Conservation (phyloP, 75 land plant species). For the Chamaecyparis obtusa region DNA sequence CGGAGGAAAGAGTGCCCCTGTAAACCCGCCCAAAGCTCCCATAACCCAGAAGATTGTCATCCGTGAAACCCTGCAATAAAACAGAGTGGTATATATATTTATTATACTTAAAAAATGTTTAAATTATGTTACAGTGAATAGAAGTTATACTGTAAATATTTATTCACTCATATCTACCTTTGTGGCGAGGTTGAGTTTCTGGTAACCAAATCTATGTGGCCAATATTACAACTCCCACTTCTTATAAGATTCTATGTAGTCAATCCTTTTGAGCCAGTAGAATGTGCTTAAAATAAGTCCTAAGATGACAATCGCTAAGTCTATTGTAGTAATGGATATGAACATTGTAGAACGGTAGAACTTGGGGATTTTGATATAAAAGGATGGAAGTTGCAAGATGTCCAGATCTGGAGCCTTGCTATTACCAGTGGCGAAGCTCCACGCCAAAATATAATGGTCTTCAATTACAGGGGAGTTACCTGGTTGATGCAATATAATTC, state of each 20-base stretch:
- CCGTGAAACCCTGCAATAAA: slow-evolving; percentile 30
- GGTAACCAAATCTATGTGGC: neutral
- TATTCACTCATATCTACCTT: no score
- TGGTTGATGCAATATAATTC: neutral
- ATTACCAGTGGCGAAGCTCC: slow-evolving; percentile 27
- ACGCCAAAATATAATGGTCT: slow-evolving; percentile 19
- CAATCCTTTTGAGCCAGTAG: neutral
- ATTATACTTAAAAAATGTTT: no score
- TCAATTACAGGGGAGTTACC: slow-evolving; percentile 16
- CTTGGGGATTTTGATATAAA: slow-evolving; percentile 6
- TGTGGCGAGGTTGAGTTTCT: neutral
- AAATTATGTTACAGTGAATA: no score
- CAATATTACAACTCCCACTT: neutral
- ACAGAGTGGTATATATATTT: no score
- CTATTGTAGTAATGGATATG: neutral
- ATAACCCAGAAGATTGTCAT: neutral
- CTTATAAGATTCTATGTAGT: neutral
- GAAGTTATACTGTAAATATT: no score
- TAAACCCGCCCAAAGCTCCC: slow-evolving; percentile 57
- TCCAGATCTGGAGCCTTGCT: slow-evolving; percentile 24
- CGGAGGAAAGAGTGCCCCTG: slow-evolving; percentile 15
- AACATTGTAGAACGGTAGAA: neutral
- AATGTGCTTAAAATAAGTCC: neutral
- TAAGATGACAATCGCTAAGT: neutral
- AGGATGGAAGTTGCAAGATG: slow-evolving; percentile 27